A percentile compares a stretch with the other conserved stretches of the same genome.
These are phyloP conservation scores for Sechiopsis laciniata DNA, from an alignment of 306 rosid species.

Conservation along the genomic window DNA sequence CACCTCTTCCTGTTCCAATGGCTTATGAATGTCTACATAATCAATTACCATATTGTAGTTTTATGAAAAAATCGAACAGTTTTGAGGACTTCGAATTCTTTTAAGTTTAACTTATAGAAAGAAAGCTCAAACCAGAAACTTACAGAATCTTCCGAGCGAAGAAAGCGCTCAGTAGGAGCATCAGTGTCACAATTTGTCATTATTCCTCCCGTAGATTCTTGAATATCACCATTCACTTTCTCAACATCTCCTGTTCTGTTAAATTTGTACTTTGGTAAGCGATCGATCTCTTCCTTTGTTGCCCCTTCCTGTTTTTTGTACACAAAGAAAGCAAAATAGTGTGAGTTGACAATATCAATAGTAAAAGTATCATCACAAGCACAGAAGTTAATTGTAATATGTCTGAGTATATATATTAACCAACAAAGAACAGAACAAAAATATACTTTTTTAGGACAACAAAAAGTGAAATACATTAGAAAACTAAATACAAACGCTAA, in stretches of 20 bases:
- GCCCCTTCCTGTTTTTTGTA: conserved; percentile 70
- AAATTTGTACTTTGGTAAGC: conserved; percentile 67
- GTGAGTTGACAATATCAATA: not conserved
- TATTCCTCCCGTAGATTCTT: conserved; percentile 56
- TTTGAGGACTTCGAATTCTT: not conserved
- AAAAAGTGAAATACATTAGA: not conserved
- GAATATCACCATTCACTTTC: conserved; percentile 40
- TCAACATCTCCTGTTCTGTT: conserved; percentile 33
- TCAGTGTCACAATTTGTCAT: conserved; percentile 46
- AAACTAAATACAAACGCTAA: not conserved
- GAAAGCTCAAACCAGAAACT: conserved; percentile 29
- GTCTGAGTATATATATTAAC: not conserved
- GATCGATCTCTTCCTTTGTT: conserved; percentile 70
- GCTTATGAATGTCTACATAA: not conserved
- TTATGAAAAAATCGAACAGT: not conserved
- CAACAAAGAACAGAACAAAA: not conserved
- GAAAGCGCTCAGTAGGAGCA: conserved; percentile 39
- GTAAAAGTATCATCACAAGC: not conserved
- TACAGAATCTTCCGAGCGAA: conserved; percentile 65
- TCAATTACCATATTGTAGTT: not conserved
- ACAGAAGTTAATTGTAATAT: not conserved
- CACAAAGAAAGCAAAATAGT: conserved; percentile 23
- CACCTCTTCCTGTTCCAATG: not conserved
- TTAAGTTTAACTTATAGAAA: not conserved
- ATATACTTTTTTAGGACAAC: not conserved